These are phyloP conservation scores for Annona squamosa DNA, from an alignment of 164 flowering plant species.

Conservation along the genomic window DNA sequence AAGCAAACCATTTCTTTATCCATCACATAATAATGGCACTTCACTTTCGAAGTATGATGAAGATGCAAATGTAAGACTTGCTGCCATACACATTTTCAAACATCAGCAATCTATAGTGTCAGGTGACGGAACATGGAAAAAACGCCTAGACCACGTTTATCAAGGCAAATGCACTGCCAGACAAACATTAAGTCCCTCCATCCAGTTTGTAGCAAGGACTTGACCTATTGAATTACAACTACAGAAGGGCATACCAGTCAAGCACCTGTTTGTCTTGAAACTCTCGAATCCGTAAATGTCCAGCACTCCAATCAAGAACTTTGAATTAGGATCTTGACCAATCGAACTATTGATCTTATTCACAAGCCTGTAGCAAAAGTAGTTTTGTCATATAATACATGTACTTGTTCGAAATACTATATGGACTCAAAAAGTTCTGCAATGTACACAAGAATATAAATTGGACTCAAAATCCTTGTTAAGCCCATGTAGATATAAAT, in stretches of 20 bases:
- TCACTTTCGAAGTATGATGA: too few species aligned
- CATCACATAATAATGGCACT: background rate
- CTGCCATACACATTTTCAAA: background rate
- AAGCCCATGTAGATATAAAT: background rate
- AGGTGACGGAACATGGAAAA: background rate
- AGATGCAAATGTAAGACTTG: background rate
- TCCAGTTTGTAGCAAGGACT: slow-evolving; percentile 18
- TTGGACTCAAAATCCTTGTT: background rate
- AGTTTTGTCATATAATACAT: background rate
- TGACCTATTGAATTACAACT: slow-evolving; percentile 26
- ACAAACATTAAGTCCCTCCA: slow-evolving; percentile 9
- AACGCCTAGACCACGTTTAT: background rate
- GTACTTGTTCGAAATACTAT: background rate
- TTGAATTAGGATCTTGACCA: slow-evolving; percentile 93
- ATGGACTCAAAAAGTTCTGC: too few species aligned
- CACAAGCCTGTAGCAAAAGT: slow-evolving; percentile 65
- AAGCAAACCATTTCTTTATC: background rate
- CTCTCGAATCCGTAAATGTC: slow-evolving; percentile 99
- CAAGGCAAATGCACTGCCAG: background rate
- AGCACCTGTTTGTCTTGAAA: slow-evolving; percentile 99
- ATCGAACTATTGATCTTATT: slow-evolving; percentile 81
- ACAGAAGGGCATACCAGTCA: slow-evolving; percentile 71
- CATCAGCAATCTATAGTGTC: background rate
- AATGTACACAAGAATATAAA: too few species aligned
- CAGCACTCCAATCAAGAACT: slow-evolving; percentile 83